phyloP scores from a whole-genome alignment of 164 flowering plant species.

The Vitis cinerea region DNA sequence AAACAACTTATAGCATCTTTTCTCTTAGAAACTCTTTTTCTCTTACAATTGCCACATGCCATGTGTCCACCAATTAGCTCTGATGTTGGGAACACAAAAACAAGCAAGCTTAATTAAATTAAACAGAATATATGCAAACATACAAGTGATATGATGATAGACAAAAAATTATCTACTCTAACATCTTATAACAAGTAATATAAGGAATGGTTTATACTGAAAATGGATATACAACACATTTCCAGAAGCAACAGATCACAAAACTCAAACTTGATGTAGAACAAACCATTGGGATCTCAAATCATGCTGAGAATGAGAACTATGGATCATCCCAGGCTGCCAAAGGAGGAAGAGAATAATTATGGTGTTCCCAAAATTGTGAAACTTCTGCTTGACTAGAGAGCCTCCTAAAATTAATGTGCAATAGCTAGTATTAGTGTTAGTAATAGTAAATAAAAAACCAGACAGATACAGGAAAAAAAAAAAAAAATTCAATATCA shows the following conservation, averaged over 20 bases:
- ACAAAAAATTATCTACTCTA: no score
- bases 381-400: background rate
- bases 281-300: background rate
- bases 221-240: background rate
- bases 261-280: background rate
- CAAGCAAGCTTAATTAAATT: no score
- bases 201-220: background rate
- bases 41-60: no score
- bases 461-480: background rate
- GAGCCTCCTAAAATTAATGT: background rate
- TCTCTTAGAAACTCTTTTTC: no score
- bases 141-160: no score
- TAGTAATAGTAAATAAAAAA: background rate
- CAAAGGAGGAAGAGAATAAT: background rate
- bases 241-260: background rate
- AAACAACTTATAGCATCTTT: no score
- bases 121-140: no score
- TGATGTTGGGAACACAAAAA: no score
- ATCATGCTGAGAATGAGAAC: background rate
- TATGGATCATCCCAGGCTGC: background rate
- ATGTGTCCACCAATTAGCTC: no score
- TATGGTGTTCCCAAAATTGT: background rate
- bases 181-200: no score
- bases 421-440: background rate
- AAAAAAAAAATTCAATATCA: background rate